phyloP scores from a whole-genome alignment of 2,329 filamentous ascomycete species.

The Clathrospora elynae region DNA sequence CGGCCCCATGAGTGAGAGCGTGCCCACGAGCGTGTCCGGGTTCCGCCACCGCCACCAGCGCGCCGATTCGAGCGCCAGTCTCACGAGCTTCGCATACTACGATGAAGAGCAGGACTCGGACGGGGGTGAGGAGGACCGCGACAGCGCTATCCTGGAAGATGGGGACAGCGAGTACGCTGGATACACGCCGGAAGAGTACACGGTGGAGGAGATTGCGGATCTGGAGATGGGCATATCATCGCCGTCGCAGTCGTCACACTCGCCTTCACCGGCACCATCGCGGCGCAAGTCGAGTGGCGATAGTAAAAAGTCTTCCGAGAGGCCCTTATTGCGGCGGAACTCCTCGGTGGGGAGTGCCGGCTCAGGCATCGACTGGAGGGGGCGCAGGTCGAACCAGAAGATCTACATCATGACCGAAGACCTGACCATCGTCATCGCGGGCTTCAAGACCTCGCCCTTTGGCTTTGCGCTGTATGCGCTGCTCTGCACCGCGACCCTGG shows the following conservation, averaged over 20 bases:
- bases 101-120: constrained; percentile 67
- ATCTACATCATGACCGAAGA: constrained; percentile 93
- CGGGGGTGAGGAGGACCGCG: constrained; percentile 37
- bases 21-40: constrained; percentile 91
- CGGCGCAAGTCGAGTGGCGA: constrained; percentile 69
- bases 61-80: constrained; percentile 81
- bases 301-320: constrained; percentile 61
- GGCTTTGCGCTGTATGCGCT: constrained; percentile 72
- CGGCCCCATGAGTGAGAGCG: constrained; percentile 89
- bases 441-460: constrained; percentile 76
- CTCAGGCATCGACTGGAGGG: constrained; percentile 62
- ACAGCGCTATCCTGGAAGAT: constrained; percentile 43
- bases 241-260: constrained; percentile 18
- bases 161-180: constrained; percentile 41
- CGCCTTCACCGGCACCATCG: constrained; percentile 27
- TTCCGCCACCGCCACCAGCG: constrained; percentile 84
- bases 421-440: constrained; percentile 88
- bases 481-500: constrained; percentile 73
- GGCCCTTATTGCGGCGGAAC: constrained; percentile 70
- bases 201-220: constrained; percentile 57
- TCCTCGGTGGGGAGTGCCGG: constrained; percentile 72
- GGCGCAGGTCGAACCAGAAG: constrained; percentile 79
- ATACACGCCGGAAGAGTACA: constrained; percentile 49
- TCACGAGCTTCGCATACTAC: constrained; percentile 75
- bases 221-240: constrained; percentile 46